Evolutionary conservation across 192 early-diverging fungal species (phyloP).

Genomic region (Backusella mclennaniae): DNA sequence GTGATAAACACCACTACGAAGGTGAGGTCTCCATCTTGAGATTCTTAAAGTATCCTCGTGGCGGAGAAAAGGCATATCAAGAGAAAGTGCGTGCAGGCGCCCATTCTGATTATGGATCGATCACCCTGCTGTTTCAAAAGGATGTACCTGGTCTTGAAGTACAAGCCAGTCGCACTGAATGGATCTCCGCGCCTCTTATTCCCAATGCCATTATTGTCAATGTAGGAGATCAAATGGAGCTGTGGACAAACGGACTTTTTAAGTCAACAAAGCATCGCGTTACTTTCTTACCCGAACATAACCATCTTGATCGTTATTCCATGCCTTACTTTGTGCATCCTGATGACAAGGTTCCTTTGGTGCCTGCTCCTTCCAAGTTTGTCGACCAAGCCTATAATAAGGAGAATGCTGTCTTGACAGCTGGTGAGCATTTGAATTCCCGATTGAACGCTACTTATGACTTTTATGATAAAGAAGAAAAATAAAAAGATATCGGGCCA

Average conservation of each 20-base stretch:
- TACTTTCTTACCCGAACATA: slow-evolving; percentile 49
- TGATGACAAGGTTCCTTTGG: slow-evolving; percentile 44
- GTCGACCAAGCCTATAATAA: slow-evolving; percentile 26
- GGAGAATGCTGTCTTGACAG: slow-evolving; percentile 44
- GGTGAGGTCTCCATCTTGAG: slow-evolving; percentile 49
- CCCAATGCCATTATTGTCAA: slow-evolving; percentile 57
- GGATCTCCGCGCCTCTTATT: slow-evolving; percentile 62
- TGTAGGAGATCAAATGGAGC: slow-evolving; percentile 59
- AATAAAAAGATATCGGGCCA: neutral
- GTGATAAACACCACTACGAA: slow-evolving; percentile 48
- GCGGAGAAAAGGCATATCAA: slow-evolving; percentile 36
- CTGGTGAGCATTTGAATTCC: slow-evolving; percentile 46
- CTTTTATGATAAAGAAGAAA: slow-evolving; percentile 12
- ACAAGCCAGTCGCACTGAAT: slow-evolving; percentile 41
- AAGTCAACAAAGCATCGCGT: slow-evolving; percentile 67
- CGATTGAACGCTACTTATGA: slow-evolving; percentile 41
- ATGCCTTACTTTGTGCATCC: slow-evolving; percentile 65
- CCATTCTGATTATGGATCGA: slow-evolving; percentile 68
- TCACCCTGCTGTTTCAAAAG: slow-evolving; percentile 69
- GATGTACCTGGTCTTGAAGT: slow-evolving; percentile 59
- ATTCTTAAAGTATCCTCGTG: slow-evolving; percentile 60
- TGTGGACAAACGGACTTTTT: slow-evolving; percentile 61
- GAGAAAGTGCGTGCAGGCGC: slow-evolving; percentile 47
- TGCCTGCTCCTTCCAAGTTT: slow-evolving; percentile 43
- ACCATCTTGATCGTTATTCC: slow-evolving; percentile 52